Base-by-base conservation (phyloP, 805 yeast species). In the Lipomyces starkeyi region DNA sequence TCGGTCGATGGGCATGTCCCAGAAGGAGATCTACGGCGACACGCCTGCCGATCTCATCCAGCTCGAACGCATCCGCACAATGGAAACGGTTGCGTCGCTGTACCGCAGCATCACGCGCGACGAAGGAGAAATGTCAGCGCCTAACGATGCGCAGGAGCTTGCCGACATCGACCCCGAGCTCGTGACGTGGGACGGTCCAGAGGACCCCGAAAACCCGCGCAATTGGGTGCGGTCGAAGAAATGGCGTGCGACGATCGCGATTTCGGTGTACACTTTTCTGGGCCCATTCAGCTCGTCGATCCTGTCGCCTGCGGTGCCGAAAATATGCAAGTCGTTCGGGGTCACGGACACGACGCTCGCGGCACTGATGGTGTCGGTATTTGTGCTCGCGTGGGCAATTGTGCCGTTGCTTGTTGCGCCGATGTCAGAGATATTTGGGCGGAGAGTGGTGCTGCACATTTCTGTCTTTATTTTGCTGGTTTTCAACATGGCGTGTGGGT, bases 341-440 rank as follows among this genome's bases (percentile, higher is more conserved):
- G 83, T 85, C 55, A 76, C 80, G 2, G 77, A 80, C 55, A 63
- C 80, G 0, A 79, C 83, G 2, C 82, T 68, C 11, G 32, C 17
- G 11, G 53, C 70, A n/a, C 53, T 68, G 20, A 57, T 65, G 25
- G 85, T 87, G 11, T 83, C 88, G 0, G 80, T 87, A 43, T 87
- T 84, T 74, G 97, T 93, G 25, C 78, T 93, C 54, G 98, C 97
- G 17, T 93, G 93, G 79, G 97, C 97, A 0, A 84, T 92, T 0
- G 97, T 97, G 29, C 98, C 98, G 1, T 81, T 93, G 61, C 74
- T 91, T 49, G 91, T 94, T 90, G 97, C 95, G 25, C 97, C 97
- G 2, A 76, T 90, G 47, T 88, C 93, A 14, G 97, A 90, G 76
- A 74, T 89, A 55, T 89, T 83, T 73, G 94, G 95, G 58, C 83